Percentiles rank a stretch among this genome's conserved stretches.
phyloP scores from a whole-genome alignment of 768 basidiomycete species.

The Lactarius sanguifluus region DNA sequence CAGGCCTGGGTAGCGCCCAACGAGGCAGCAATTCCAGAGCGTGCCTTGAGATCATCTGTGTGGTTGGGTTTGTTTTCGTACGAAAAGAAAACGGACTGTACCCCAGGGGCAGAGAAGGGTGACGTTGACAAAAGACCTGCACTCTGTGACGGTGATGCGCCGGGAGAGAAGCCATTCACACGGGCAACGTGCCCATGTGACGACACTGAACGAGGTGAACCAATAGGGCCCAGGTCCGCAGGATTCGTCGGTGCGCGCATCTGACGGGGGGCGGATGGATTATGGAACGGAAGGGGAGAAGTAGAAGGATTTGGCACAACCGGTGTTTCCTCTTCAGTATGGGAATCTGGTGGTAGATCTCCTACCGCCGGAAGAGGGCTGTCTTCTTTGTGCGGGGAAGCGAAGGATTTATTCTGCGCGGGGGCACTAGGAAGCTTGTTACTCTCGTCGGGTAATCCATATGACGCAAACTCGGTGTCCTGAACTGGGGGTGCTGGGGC shows the following conservation, averaged over 20 bases:
- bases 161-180: slow-evolving; percentile 52
- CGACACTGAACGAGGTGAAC: slow-evolving; percentile 57
- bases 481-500: slow-evolving; percentile 77
- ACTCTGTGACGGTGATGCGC: slow-evolving; percentile 53
- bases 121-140: slow-evolving; percentile 53
- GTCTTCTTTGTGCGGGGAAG: slow-evolving; percentile 22
- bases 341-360: slow-evolving; percentile 11
- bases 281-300: slow-evolving; percentile 53
- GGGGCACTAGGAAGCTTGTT: slow-evolving; percentile 49
- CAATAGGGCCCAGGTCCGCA: slow-evolving; percentile 78
- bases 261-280: slow-evolving; percentile 50
- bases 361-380: slow-evolving; percentile 17
- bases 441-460: slow-evolving; percentile 62
- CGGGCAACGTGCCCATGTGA: slow-evolving; percentile 39
- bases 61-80: slow-evolving; percentile 33
- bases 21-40: slow-evolving; percentile 60
- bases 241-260: slow-evolving; percentile 40
- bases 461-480: slow-evolving; percentile 72
- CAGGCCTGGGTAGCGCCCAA: slow-evolving; percentile 57
- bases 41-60: slow-evolving; percentile 40
- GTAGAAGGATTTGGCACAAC: slow-evolving; percentile 35
- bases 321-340: slow-evolving; percentile 18
- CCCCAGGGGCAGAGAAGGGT: slow-evolving; percentile 76
- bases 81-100: slow-evolving; percentile 54
- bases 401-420: slow-evolving; percentile 36